Evolutionary conservation across 805 yeast genomes (phyloP).

Genomic region (Metschnikowia shivogae): DNA sequence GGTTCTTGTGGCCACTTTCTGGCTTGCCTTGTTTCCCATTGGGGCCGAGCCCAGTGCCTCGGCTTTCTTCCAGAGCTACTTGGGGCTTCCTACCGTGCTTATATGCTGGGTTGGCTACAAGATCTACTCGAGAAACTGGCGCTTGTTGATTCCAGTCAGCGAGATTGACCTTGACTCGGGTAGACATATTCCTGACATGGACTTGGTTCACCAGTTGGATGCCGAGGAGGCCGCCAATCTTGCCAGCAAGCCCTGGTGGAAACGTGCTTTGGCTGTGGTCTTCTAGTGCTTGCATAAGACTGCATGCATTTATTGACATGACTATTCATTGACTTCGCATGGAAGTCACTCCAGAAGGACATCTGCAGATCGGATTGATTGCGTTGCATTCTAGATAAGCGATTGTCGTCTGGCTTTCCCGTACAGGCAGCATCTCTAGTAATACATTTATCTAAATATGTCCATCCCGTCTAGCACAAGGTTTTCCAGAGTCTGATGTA

Average conservation of each 20-base stretch:
- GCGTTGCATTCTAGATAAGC: too few relatives aligned
- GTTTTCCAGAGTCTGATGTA: slow-evolving; percentile 49
- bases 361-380: too few relatives aligned
- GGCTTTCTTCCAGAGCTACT: slow-evolving; percentile 25
- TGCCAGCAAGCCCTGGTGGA: slow-evolving; percentile 12
- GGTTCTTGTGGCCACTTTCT: slow-evolving; percentile 26
- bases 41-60: slow-evolving; percentile 21
- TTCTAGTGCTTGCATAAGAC: slow-evolving; percentile 3
- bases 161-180: slow-evolving; percentile 26
- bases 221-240: slow-evolving; percentile 11
- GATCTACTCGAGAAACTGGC: slow-evolving; percentile 18
- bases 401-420: too few relatives aligned
- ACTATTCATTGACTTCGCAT: too few relatives aligned
- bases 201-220: slow-evolving; percentile 24
- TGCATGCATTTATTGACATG: too few relatives aligned
- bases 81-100: slow-evolving; percentile 23
- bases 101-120: slow-evolving; percentile 24
- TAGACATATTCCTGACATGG: slow-evolving; percentile 22
- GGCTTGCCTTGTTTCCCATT: slow-evolving; percentile 26
- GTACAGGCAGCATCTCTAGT: not conserved
- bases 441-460: not conserved
- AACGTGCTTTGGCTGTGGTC: slow-evolving; percentile 8
- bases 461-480: slow-evolving; percentile 44
- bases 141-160: slow-evolving; percentile 17
- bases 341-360: too few relatives aligned